Percentiles rank a stretch among this genome's conserved stretches.
These are phyloP conservation scores for Torrubiella hemipterigena DNA, from an alignment of 2,329 filamentous ascomycete genomes.

Conservation along the genomic window DNA sequence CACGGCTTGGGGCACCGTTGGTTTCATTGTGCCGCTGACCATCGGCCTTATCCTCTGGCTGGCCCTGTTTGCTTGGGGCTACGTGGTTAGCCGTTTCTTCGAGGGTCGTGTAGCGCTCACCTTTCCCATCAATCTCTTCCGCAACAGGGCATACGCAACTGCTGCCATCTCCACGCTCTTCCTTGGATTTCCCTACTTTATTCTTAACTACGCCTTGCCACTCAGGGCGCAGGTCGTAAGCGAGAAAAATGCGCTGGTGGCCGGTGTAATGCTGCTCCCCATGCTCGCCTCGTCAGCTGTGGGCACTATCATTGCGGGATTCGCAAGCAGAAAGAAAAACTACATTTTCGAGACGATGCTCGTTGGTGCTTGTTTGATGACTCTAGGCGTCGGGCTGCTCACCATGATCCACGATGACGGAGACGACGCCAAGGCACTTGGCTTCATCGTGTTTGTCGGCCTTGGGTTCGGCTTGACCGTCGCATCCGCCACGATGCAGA, in stretches of 20 bases:
- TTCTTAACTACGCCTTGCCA: slow-evolving; percentile 36
- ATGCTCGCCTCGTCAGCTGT: slow-evolving; percentile 36
- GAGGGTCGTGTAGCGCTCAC: slow-evolving; percentile 20
- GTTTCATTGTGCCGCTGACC: slow-evolving; percentile 19
- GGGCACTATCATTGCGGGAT: slow-evolving; percentile 29
- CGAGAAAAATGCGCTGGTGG: slow-evolving; percentile 28
- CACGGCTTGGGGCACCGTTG: slow-evolving; percentile 28
- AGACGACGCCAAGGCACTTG: slow-evolving; percentile 32
- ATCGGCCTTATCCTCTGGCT: slow-evolving; percentile 16
- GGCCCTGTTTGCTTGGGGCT: slow-evolving; percentile 16
- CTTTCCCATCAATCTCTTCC: slow-evolving; percentile 35
- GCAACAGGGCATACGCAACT: slow-evolving; percentile 32
- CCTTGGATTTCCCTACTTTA: slow-evolving; percentile 36
- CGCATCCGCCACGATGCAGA: slow-evolving; percentile 33
- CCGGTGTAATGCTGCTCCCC: slow-evolving; percentile 39
- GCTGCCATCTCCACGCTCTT: slow-evolving; percentile 32
- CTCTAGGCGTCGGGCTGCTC: slow-evolving; percentile 34
- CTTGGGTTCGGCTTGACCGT: slow-evolving; percentile 39
- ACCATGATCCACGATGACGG: slow-evolving; percentile 19
- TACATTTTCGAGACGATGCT: slow-evolving; percentile 30
- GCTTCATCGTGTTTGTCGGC: slow-evolving; percentile 38
- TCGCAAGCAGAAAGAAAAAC: slow-evolving; percentile 28
- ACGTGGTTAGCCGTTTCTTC: slow-evolving; percentile 6
- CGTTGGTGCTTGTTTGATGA: slow-evolving; percentile 27
- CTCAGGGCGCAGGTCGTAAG: slow-evolving; percentile 38